Percentiles rank a stretch among this genome's conserved stretches.
Evolutionary conservation across 257 asterid genomes (phyloP).

Genomic region (Galeopsis tetrahit): DNA sequence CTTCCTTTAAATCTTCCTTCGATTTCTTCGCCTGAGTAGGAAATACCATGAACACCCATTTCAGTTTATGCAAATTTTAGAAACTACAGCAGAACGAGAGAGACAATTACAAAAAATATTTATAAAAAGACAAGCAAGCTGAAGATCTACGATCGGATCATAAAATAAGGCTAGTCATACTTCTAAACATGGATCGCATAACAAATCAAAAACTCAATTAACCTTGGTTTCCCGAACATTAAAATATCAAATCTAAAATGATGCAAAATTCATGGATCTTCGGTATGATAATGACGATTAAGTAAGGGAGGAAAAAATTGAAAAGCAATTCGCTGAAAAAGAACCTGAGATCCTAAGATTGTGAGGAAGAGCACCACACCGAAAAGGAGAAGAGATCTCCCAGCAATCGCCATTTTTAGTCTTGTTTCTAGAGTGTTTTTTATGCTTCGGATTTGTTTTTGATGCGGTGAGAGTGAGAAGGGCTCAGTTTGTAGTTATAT

Average conservation of each 20-base stretch:
- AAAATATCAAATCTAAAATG: not conserved
- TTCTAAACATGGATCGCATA: not conserved
- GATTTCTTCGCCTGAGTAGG: slow-evolving; percentile 75
- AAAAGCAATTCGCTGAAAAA: not conserved
- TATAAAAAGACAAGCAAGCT: not conserved
- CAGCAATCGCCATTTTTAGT: slow-evolving; percentile 2
- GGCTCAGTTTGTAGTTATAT: not conserved
- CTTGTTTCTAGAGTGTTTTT: not conserved
- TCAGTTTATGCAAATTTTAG: not conserved
- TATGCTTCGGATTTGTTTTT: not conserved
- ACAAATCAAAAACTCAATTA: not conserved
- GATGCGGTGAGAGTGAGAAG: not conserved
- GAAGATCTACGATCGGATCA: slow-evolving; percentile 6
- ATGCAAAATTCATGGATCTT: not conserved
- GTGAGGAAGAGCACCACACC: not conserved
- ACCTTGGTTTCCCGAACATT: not conserved
- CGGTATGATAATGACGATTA: not conserved
- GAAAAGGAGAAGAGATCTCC: slow-evolving; percentile 2
- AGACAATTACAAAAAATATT: not conserved
- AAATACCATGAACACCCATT: slow-evolving; percentile 9
- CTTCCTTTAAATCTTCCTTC: slow-evolving; percentile 65
- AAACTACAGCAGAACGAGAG: not conserved
- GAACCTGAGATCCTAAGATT: not conserved
- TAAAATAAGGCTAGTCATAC: not conserved
- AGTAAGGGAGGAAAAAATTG: not conserved